Conservation (phyloP, 306 rosid species). For the Cucumis sativus region DNA sequence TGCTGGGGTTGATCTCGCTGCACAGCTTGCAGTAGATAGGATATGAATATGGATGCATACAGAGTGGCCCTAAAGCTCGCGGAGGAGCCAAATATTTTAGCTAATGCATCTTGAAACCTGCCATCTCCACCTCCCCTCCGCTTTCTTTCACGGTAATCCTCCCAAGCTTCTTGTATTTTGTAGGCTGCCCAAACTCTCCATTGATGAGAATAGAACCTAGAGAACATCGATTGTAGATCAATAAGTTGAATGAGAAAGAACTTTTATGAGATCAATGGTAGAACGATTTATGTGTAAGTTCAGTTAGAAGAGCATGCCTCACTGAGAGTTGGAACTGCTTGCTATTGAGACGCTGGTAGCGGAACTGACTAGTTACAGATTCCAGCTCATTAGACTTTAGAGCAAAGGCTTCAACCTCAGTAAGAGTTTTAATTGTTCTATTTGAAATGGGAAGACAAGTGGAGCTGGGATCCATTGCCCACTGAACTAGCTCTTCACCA, state of each 20-base stretch:
- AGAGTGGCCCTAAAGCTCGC: constrained; percentile 47
- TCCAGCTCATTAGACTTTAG: constrained; percentile 59
- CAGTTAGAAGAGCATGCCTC: constrained; percentile 36
- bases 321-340: constrained; percentile 56
- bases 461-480: constrained; percentile 72
- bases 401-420: constrained; percentile 89
- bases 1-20: constrained; percentile 17
- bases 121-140: constrained; percentile 38
- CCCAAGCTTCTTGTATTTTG: constrained; percentile 71
- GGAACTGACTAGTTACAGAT: constrained; percentile 58
- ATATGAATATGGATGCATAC: constrained; percentile 44
- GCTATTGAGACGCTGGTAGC: constrained; percentile 38
- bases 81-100: constrained; percentile 13
- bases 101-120: constrained; percentile 33
- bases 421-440: constrained; percentile 48
- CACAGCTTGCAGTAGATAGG: constrained; percentile 26
- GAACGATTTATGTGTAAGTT: neutral
- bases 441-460: constrained; percentile 65
- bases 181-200: constrained; percentile 73
- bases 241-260: neutral
- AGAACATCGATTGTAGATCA: neutral
- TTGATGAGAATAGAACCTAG: constrained; percentile 64
- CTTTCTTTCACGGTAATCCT: constrained; percentile 37
- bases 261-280: neutral
- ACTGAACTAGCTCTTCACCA: constrained; percentile 90